Conservation (phyloP, 352 stramenopile genomes). For the Plasmopara viticola region DNA sequence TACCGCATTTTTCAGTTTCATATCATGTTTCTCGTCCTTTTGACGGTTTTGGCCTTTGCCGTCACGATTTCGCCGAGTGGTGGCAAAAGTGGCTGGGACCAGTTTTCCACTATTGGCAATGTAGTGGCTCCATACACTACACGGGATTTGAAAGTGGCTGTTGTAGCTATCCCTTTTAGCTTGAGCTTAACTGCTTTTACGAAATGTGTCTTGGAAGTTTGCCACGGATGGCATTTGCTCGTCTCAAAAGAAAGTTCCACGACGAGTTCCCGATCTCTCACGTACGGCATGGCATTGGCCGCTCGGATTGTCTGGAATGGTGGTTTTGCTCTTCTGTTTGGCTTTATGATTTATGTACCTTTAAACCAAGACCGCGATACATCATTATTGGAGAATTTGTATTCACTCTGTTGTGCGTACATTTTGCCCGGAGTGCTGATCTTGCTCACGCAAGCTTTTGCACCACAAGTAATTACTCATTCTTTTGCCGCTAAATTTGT, state of each 20-base stretch:
- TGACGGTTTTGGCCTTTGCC: constrained; percentile 48
- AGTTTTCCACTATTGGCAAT: constrained; percentile 49
- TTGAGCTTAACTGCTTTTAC: constrained; percentile 42
- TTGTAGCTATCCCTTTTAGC: constrained; percentile 45
- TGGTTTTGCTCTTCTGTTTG: constrained; percentile 51
- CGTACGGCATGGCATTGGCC: constrained; percentile 47
- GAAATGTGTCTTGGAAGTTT: constrained; percentile 62
- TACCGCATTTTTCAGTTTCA: constrained; percentile 84
- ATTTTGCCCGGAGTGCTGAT: constrained; percentile 45
- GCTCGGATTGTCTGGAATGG: constrained; percentile 56
- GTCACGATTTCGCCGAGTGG: constrained; percentile 54
- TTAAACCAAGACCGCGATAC: constrained; percentile 43
- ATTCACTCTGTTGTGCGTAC: constrained; percentile 36
- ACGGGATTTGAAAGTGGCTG: constrained; percentile 45
- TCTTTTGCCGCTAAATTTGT: constrained; percentile 71
- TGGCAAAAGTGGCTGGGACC: constrained; percentile 42
- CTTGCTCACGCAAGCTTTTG: constrained; percentile 43
- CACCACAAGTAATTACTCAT: constrained; percentile 41
- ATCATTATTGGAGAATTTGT: constrained; percentile 36
- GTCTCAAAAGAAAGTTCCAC: constrained; percentile 37
- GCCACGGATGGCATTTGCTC: constrained; percentile 61
- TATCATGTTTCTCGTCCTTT: constrained; percentile 56
- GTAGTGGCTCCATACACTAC: constrained; percentile 49
- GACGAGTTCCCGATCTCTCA: constrained; percentile 49
- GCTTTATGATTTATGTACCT: constrained; percentile 55